Percentiles rank a stretch among this genome's conserved stretches.
Conservation (phyloP, 768 basidiomycete genomes). For the Phanerochaete sordida region DNA sequence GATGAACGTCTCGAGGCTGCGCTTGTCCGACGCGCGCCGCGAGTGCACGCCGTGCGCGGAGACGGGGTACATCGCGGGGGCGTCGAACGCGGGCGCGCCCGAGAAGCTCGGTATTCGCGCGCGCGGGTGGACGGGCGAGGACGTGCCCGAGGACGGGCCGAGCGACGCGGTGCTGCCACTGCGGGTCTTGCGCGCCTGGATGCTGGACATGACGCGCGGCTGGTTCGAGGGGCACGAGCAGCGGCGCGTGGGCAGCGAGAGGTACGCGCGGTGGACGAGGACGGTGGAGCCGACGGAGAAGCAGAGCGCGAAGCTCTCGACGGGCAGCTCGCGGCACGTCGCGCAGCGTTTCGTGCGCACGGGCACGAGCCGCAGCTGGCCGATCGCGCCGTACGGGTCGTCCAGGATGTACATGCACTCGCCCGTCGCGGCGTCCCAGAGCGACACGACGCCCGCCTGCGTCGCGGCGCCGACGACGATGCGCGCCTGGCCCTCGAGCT, state of each 20-base stretch:
- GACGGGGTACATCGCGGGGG: constrained; percentile 65
- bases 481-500: constrained; percentile 46
- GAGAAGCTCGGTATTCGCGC: constrained; percentile 44
- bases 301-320: constrained; percentile 62
- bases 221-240: constrained; percentile 63
- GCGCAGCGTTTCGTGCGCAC: constrained; percentile 55
- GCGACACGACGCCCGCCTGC: constrained; percentile 61
- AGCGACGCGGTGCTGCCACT: constrained; percentile 46
- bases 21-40: constrained; percentile 67
- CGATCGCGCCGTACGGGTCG: constrained; percentile 54
- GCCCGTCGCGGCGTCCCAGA: constrained; percentile 71
- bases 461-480: constrained; percentile 62
- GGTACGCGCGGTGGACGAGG: constrained; percentile 59
- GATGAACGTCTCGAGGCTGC: constrained; percentile 20
- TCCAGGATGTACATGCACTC: constrained; percentile 63
- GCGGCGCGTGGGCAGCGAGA: constrained; percentile 51
- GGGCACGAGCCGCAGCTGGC: constrained; percentile 56
- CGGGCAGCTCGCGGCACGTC: constrained; percentile 64
- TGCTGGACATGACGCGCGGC: constrained; percentile 44
- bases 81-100: constrained; percentile 32
- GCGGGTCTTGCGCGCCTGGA: constrained; percentile 54
- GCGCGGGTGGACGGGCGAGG: constrained; percentile 46
- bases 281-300: constrained; percentile 66
- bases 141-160: constrained; percentile 29
- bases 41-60: constrained; percentile 79